Base-by-base conservation (phyloP, 1,284 basidiomycete species). In the Mycena citricolor region DNA sequence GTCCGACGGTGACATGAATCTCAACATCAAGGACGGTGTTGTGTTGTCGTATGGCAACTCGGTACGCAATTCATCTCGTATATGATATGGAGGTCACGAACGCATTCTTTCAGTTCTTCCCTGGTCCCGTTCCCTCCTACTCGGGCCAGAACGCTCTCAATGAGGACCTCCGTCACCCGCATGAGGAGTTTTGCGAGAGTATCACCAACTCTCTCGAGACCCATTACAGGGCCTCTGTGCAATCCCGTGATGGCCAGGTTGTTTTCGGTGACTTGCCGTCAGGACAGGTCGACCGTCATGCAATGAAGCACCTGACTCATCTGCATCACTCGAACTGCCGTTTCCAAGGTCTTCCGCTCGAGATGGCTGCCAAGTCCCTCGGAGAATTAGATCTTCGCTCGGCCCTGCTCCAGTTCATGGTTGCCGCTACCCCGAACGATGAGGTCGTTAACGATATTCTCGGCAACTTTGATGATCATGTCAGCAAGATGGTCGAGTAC, bases 1-100 rank as follows among this genome's bases (percentile, higher is more conserved):
- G 11, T 74, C 79, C 13, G 90, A 97, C 59, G 92, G 86, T 32
- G 86, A 94, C 66, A 78, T 94, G 67, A 94, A 95, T 64, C 68
- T 97, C 61, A 94, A 95, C 70, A 73, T 94, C 61, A 86, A 85
- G 66, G 77, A 87, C 48, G 91, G 90, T 39, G 68, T 73, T 40
- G 76, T 95, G 12, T 60, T 94, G 36, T 91, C 87, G 1, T 89
- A 83, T 57, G 90, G 90, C 43, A 85, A 83, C 61, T 90, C 86
- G 52, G 88, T 90, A 54, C 49, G 84, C 4, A 12, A 42, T 20
- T 56, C 57, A 44, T 57, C 54, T 39, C 43, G 25, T 35, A 39
- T 14, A 19, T 6, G 42, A 16, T 32, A 36, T 28, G 19, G 32
- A 16, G 29, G 42, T 60, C 47, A 60, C 51, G n/a, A 54, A 39